Evolutionary conservation across 75 land plant species (phyloP), one percentile per base, ranked within the genome.

Genomic region (Selaginella moellendorffii): DNA sequence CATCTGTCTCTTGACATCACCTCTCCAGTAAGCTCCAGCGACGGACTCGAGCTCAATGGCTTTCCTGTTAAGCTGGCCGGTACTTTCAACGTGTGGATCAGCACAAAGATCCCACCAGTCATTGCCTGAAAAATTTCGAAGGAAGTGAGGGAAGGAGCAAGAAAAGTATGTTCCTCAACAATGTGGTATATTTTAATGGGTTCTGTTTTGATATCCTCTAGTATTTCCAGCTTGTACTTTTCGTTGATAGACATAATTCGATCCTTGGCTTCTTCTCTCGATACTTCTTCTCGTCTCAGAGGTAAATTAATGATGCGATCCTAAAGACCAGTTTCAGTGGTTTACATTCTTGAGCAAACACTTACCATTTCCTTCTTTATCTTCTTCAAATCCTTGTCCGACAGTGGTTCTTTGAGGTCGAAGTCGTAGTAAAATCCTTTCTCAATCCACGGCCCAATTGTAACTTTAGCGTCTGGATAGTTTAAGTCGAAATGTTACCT

Each of bases 71-170:
- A 93, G 81, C 28, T 82, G 78, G 5, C 98, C 98, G 31, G 98
- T 93, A 24, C 81, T 62, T 69, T 93, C 96, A 71, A 89, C 83
- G 76, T 93, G 98, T 23, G 98, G 98, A 1, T 96, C 98, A 66
- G 90, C 98, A 74, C 98, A 93, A 54, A 93, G 96, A 61, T 93
- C 98, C 98, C 98, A 93, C 98, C 98, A 93, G 67, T 93, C 90
- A 73, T 86, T 74, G 30, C 98, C 98, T 93, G 75, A 29, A 61
- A 54, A 17, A 30, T 2, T 62, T 12, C n/a, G n/a, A n/a, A 20
- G 2, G 54, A 21, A 30, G 2, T 5, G 8, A 36, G 10, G 14
- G 14, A 36, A 5, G 46, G 10, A 5, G 1, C 52, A 1, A n/a
- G 54, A 1, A 19, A 23, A 17, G 26, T 23, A 20, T 27, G 23